Base-by-base conservation (phyloP, 1,284 basidiomycete genomes). In the Irpex sp. region DNA sequence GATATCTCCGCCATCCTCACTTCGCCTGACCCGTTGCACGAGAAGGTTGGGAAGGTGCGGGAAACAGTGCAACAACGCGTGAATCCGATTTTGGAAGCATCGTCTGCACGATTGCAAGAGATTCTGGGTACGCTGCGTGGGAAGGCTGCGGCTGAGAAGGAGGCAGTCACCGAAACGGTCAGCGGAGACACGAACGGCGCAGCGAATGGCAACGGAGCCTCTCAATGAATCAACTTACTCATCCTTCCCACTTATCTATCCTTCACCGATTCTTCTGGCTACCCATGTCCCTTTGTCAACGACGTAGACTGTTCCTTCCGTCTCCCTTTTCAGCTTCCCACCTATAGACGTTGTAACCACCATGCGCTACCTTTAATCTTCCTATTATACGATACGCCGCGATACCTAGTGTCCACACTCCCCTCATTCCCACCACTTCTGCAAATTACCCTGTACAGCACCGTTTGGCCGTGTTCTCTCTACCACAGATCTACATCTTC, bases 51-150 rank as follows among this genome's bases (percentile, higher is more conserved):
- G 51, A 81, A 80, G 62, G 75, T 89, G n/a, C 74, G 79, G n/a
- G 76, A 79, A 55, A 83, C 88, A 64, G 85, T 90, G 21, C 80
- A 78, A 67, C 81, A 83, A 37, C 81, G 81, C 47, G 83, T 89
- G 26, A 77, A 77, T 49, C 89, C 89, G 17, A 71, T 89, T 61
- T 78, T 91, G 11, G 86, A 78, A 56, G 72, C 74, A 4, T 73
- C 75, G 15, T 66, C 72, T 7, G 67, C 67, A 44, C 72, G 74
- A 5, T 67, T 75, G 21, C 73, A 75, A 64, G 76, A 73, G 62
- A 71, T 75, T 48, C 71, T 78, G 19, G 67, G 66, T 17, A 64
- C 69, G 37, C 37, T 77, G 34, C 71, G 68, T 57, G 71, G 69
- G 44, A 70, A 72, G n/a, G 68, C 67, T 2, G 9, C 31, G 19